phyloP scores from a whole-genome alignment of 352 stramenopile genomes.

The Globisporangium cederbergense region DNA sequence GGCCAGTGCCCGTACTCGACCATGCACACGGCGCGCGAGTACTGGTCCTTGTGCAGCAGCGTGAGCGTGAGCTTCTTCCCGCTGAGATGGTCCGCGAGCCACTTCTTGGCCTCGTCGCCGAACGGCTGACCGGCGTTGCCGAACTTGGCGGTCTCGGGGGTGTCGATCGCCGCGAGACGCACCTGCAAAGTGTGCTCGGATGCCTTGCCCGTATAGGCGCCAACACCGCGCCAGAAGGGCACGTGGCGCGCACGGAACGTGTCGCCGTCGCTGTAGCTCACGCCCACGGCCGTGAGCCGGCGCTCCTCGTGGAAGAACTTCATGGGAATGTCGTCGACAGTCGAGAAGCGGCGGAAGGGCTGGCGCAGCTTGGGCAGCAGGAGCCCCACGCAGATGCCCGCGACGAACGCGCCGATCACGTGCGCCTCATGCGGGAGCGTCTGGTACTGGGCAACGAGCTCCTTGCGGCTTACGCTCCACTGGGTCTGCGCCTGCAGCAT shows the following conservation, averaged over 20 bases:
- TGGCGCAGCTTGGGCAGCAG: slow-evolving; percentile 50
- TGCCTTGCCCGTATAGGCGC: slow-evolving; percentile 48
- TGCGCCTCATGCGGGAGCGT: slow-evolving; percentile 35
- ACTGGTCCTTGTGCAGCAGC: slow-evolving; percentile 83
- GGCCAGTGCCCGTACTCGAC: slow-evolving; percentile 77
- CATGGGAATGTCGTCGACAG: slow-evolving; percentile 76
- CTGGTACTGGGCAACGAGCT: slow-evolving; percentile 22
- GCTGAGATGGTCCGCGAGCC: slow-evolving; percentile 45
- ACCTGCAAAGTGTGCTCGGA: slow-evolving; percentile 85
- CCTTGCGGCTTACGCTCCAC: slow-evolving; percentile 7
- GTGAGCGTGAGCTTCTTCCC: slow-evolving; percentile 63
- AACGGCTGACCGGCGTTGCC: slow-evolving; percentile 73
- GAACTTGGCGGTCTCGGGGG: slow-evolving; percentile 85
- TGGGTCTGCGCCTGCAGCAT: slow-evolving; percentile 12
- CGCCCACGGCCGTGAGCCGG: slow-evolving; percentile 42
- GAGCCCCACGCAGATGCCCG: slow-evolving; percentile 53
- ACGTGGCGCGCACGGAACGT: slow-evolving; percentile 78
- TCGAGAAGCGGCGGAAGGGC: slow-evolving; percentile 69
- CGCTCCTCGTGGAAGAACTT: slow-evolving; percentile 64
- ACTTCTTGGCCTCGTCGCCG: slow-evolving; percentile 76
- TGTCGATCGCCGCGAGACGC: slow-evolving; percentile 80
- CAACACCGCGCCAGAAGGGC: slow-evolving; percentile 40
- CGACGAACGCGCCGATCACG: slow-evolving; percentile 45
- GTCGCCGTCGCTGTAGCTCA: slow-evolving; percentile 77
- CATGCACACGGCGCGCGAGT: slow-evolving; percentile 77